Evolutionary conservation across 1,284 basidiomycete species (phyloP).

Genomic region (Pterulicium gracile): DNA sequence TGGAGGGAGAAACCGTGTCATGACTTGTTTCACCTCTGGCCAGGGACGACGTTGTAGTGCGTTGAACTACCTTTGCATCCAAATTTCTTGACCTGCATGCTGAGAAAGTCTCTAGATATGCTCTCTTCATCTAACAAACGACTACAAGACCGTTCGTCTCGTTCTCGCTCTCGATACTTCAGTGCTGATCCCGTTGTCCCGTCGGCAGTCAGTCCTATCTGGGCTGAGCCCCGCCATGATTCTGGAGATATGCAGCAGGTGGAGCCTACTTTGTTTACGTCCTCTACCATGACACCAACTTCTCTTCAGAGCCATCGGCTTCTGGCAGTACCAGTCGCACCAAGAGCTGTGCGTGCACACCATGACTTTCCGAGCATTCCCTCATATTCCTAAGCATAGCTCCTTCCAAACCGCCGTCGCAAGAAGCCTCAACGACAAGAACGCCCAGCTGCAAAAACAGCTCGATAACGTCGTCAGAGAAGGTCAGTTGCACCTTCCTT

Average conservation of each 20-base stretch:
- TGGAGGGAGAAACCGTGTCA: conserved; percentile 1
- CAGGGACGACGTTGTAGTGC: conserved; percentile 79
- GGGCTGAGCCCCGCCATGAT: conserved; percentile 64
- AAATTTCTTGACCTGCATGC: conserved; percentile 1
- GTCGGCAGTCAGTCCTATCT: conserved; percentile 65
- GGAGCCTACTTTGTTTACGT: conserved; percentile 11
- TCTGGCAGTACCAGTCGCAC: conserved; percentile 82
- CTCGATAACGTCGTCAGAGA: conserved; percentile 71
- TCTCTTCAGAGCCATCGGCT: conserved; percentile 57
- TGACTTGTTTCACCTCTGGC: not conserved
- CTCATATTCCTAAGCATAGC: conserved; percentile 24
- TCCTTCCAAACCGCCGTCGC: conserved; percentile 74
- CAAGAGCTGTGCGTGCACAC: conserved; percentile 55
- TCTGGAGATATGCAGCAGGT: conserved; percentile 73
- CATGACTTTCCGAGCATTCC: conserved; percentile 5
- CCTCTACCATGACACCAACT: conserved; percentile 2
- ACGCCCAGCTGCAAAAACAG: conserved; percentile 70
- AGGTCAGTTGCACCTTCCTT: conserved; percentile 31
- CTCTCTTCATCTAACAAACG: conserved; percentile 71
- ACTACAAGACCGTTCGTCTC: conserved; percentile 64
- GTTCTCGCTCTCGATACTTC: too few species aligned
- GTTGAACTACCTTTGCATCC: conserved; percentile 13
- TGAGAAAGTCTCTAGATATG: conserved; percentile 40
- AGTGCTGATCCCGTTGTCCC: too few species aligned
- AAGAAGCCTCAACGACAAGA: conserved; percentile 70